phyloP scores from a whole-genome alignment of 768 basidiomycete species.

The Auricularia auricula-judae region DNA sequence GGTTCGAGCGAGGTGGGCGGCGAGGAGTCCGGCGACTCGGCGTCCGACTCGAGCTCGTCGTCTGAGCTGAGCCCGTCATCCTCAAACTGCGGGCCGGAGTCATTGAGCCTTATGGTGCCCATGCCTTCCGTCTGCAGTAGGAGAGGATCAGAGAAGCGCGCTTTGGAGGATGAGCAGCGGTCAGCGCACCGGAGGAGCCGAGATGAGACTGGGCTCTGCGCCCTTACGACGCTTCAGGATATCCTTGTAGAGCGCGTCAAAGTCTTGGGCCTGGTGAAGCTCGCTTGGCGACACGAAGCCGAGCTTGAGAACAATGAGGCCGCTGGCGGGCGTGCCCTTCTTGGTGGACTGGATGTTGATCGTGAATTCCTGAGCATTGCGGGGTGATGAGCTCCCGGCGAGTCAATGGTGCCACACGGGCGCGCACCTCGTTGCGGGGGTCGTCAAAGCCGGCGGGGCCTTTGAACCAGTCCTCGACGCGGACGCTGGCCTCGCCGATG shows the following conservation, averaged over 20 bases:
- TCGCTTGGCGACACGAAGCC: constrained; percentile 43
- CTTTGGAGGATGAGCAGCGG: background rate
- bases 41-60: constrained; percentile 30
- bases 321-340: constrained; percentile 34
- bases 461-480: constrained; percentile 75
- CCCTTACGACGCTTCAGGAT: constrained; percentile 53
- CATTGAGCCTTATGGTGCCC: constrained; percentile 65
- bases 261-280: constrained; percentile 32
- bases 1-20: constrained; percentile 6
- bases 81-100: constrained; percentile 42
- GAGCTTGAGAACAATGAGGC: constrained; percentile 48
- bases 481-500: constrained; percentile 74
- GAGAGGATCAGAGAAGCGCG: constrained; percentile 5
- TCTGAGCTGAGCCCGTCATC: constrained; percentile 68
- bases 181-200: constrained; percentile 61
- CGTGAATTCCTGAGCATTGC: constrained; percentile 30
- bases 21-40: constrained; percentile 16
- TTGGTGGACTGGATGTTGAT: constrained; percentile 38
- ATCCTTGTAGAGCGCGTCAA: constrained; percentile 50
- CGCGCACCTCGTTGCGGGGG: constrained; percentile 52
- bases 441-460: constrained; percentile 46
- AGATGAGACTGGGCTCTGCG: constrained; percentile 43
- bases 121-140: constrained; percentile 65
- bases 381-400: background rate
- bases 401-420: constrained; percentile 4